A percentile compares a stretch with the other conserved stretches of the same genome.
phyloP scores from a whole-genome alignment of 2,329 filamentous ascomycete genomes.

The Aspergillus pseudoglaucus region DNA sequence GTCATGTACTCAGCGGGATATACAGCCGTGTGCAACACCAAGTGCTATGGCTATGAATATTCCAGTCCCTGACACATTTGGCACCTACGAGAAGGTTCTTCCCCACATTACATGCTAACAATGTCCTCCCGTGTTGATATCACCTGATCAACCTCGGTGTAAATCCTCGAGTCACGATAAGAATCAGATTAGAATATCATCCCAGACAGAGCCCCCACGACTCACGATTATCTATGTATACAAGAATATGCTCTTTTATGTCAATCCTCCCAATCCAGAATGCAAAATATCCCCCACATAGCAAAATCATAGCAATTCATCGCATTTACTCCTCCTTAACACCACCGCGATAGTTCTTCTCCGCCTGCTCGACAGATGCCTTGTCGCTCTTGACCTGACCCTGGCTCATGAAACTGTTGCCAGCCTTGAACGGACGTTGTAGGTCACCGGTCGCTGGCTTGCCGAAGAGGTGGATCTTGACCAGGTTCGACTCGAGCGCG shows the following conservation, averaged over 20 bases:
- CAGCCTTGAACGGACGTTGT: constrained; percentile 90
- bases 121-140: too few species aligned
- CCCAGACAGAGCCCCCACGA: too few species aligned
- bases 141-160: too few species aligned
- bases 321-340: constrained; percentile 44
- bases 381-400: constrained; percentile 81
- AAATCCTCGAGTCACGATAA: too few species aligned
- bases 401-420: constrained; percentile 69
- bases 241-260: background rate
- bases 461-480: constrained; percentile 92
- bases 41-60: too few species aligned
- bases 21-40: too few species aligned
- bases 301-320: background rate
- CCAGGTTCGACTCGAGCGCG: constrained; percentile 87
- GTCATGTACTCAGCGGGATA: too few species aligned
- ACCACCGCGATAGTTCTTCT: constrained; percentile 45
- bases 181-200: too few species aligned
- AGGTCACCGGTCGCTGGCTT: constrained; percentile 82
- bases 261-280: background rate
- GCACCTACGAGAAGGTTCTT: too few species aligned
- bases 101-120: too few species aligned
- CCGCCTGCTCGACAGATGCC: constrained; percentile 57
- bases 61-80: too few species aligned
- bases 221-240: background rate
- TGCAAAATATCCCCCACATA: background rate